Evolutionary conservation across 768 basidiomycete species (phyloP), one percentile per base, ranked within the genome.

Genomic region (Neoboletus brunneissimus): DNA sequence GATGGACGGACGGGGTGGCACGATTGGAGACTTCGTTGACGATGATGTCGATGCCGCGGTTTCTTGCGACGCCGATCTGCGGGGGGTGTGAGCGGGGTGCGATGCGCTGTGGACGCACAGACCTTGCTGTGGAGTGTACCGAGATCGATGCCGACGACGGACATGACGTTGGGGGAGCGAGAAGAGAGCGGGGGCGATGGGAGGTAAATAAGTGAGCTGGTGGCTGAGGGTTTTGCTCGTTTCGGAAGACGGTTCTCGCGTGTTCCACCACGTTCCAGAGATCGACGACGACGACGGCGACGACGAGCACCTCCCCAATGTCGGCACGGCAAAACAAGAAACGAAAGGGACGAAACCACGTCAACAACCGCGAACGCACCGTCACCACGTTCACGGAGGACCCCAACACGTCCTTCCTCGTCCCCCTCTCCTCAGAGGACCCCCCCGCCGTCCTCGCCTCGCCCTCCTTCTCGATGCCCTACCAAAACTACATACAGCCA

Each of bases 21-120:
- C 97, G 89, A 80, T 98, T 98, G 16, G 95, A 98, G 58, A 95
- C 94, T 73, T 99, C 96, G 74, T 99, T 99, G 58, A 86, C 80
- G 78, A 99, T 96, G 75, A 99, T 94, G 81, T 99, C 96, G 78
- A 99, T 96, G 64, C 96, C 96, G 69, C 92, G 83, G 76, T 91
- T 88, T 75, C 94, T 83, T 20, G 94, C 94, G 61, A 96, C 94
- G 78, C 94, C 94, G 72, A 98, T 94, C 92, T 91, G 62, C 3
- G 1, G 7, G n/a, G 27, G 5, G 31, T 32, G 22, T 2, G 34
- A 63, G 48, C 9, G 12, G 15, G n/a, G n/a, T n/a, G n/a, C n/a
- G n/a, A n/a, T n/a, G n/a, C n/a, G n/a, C n/a, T n/a, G n/a, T n/a
- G n/a, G n/a, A n/a, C n/a, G n/a, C n/a, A n/a, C n/a, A n/a, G n/a